phyloP scores from a whole-genome alignment of 164 flowering plant genomes.

The Cinnamomum chago region DNA sequence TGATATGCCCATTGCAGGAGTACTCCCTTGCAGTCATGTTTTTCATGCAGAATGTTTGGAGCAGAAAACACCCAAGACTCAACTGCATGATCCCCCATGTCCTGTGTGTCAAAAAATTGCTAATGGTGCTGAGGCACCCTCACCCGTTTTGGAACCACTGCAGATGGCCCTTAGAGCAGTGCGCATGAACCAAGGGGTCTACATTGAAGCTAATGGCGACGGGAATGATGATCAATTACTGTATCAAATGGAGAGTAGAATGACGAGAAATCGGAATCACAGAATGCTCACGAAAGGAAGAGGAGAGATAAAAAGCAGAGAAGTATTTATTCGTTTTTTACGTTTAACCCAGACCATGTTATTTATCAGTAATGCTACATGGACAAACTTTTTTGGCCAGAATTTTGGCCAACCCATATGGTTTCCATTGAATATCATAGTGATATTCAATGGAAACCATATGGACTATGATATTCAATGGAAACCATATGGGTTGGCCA shows the following conservation, averaged over 20 bases:
- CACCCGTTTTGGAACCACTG: slow-evolving; percentile 29
- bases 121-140: slow-evolving; percentile 19
- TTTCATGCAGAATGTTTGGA: slow-evolving; percentile 58
- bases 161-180: slow-evolving; percentile 32
- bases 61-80: slow-evolving; percentile 39
- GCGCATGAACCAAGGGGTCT: slow-evolving; percentile 21
- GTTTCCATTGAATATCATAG: too few relatives aligned
- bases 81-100: slow-evolving; percentile 44
- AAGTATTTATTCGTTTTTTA: too few relatives aligned
- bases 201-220: slow-evolving; percentile 14
- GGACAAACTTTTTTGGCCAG: too few relatives aligned
- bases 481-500: too few relatives aligned
- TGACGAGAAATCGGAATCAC: slow-evolving; percentile 18
- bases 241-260: slow-evolving; percentile 12
- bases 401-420: too few relatives aligned
- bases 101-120: slow-evolving; percentile 35
- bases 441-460: too few relatives aligned
- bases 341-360: too few relatives aligned
- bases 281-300: slow-evolving; percentile 10
- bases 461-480: too few relatives aligned
- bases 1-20: slow-evolving; percentile 45
- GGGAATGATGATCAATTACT: slow-evolving; percentile 11
- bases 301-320: slow-evolving; percentile 12
- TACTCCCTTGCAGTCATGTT: slow-evolving; percentile 43
- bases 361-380: too few relatives aligned